A percentile compares a stretch with the other conserved stretches of the same genome.
phyloP scores from a whole-genome alignment of 371 early-diverging fungal genomes.

The Mucor velutinosus region DNA sequence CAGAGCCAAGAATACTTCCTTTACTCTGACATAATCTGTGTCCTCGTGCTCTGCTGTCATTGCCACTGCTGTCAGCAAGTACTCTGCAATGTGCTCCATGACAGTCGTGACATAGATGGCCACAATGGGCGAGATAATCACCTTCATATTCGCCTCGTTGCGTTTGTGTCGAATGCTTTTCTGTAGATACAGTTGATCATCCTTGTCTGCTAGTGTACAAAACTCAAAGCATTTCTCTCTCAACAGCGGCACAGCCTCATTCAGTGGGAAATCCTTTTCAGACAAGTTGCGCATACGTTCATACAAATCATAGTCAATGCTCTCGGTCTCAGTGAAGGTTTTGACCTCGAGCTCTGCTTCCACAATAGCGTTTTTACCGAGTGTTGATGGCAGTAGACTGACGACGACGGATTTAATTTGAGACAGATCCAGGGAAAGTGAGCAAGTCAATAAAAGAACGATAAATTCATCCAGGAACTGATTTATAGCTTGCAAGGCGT shows the following conservation, averaged over 20 bases:
- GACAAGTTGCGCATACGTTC: conserved; percentile 48
- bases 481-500: conserved; percentile 64
- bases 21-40: conserved; percentile 60
- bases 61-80: conserved; percentile 60
- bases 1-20: conserved; percentile 62
- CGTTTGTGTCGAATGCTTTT: conserved; percentile 20
- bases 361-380: conserved; percentile 70
- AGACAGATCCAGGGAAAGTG: conserved; percentile 57
- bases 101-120: conserved; percentile 71
- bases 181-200: conserved; percentile 35
- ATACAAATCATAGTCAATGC: conserved; percentile 48
- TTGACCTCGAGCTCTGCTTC: conserved; percentile 71
- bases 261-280: conserved; percentile 26
- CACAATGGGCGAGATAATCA: conserved; percentile 60
- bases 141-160: conserved; percentile 1
- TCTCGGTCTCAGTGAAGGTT: conserved; percentile 63
- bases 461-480: conserved; percentile 69
- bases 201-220: conserved; percentile 59
- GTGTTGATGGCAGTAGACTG: conserved; percentile 54
- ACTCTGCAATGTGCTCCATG: conserved; percentile 67
- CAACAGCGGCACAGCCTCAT: conserved; percentile 31
- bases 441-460: conserved; percentile 49
- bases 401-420: conserved; percentile 59
- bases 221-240: conserved; percentile 62
- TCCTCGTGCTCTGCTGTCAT: conserved; percentile 63